Evolutionary conservation across 2,329 filamentous ascomycete genomes (phyloP), one percentile per base, ranked within the genome.

Genomic region (Dendryphion nanum): DNA sequence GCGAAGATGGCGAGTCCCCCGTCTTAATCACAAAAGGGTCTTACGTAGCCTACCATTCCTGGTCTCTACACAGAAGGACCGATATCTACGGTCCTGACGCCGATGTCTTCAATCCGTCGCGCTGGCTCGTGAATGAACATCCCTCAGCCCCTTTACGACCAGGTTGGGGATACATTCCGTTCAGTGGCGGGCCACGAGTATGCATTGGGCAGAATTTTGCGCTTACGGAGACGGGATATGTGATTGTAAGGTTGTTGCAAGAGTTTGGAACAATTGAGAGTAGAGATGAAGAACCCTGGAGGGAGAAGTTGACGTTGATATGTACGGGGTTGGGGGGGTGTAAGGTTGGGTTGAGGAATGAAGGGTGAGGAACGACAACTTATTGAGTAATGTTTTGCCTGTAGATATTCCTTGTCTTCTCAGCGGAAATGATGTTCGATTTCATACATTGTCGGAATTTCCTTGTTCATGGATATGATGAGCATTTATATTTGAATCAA

Each of bases 71-170:
- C 21, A 50, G 59, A 5, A 42, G 57, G 0, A 18, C 33, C 6
- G 59, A 63, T 20, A 35, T 67, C 2, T 67, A 50, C 40, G 63
- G 64, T 1, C n/a, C 33, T 2, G 63, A 67, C 34, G 57, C 62
- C 0, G 41, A 55, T 2, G 33, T 30, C 4, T 67, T 66, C 33
- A 38, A 44, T n/a, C 64, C 64, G 0, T 53, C 54, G 18, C 45
- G 64, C 8, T 68, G 63, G 64, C 56, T 66, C 10, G 47, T 51
- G 13, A 38, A 40, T 28, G 43, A 47, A 4, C 43, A 32, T 36
- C 24, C 5, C 18, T 37, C 12, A 33, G 42, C 23, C 7, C 39
- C 47, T 7, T 29, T 46, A 15, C 31, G 53, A n/a, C 55, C 55
- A 3, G 52, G 52, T 1, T 63, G 56, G 58, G 50, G 32, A 2